A percentile compares a stretch with the other conserved stretches of the same genome.
These are phyloP conservation scores for Tolypocladium pustulatum DNA, from an alignment of 2,329 filamentous ascomycete species.

Conservation along the genomic window DNA sequence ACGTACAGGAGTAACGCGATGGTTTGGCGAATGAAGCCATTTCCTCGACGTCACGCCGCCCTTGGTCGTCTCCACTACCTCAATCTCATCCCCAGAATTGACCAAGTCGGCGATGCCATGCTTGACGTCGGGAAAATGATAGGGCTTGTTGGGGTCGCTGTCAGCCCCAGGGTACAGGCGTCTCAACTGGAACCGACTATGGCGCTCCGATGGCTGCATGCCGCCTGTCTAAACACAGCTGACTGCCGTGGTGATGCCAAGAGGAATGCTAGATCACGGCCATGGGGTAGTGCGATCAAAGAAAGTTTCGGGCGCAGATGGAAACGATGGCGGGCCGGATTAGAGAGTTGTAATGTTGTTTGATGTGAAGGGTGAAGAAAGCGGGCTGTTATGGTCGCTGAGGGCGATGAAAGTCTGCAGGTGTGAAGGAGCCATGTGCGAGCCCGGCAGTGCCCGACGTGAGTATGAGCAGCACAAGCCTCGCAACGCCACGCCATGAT, in stretches of 20 bases:
- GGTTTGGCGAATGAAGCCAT: constrained; percentile 21
- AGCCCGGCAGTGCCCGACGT: not conserved
- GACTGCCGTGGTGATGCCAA: not conserved
- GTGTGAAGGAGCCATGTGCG: not conserved
- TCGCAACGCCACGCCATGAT: not conserved
- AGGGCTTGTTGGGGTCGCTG: not conserved
- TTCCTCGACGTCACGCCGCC: constrained; percentile 22
- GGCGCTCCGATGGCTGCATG: not conserved
- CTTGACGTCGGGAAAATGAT: not conserved
- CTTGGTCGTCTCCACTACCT: constrained; percentile 26
- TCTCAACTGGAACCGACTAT: not conserved
- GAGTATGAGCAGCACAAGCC: not conserved
- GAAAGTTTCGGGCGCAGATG: not conserved
- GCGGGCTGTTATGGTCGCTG: not conserved
- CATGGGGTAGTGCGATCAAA: not conserved
- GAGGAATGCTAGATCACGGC: not conserved
- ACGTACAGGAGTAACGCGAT: constrained; percentile 16
- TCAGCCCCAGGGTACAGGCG: not conserved
- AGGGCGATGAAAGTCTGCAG: not conserved
- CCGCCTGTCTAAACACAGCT: not conserved
- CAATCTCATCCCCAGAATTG: constrained; percentile 13
- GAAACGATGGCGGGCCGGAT: too few relatives aligned
- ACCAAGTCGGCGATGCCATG: constrained; percentile 13
- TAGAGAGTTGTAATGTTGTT: not conserved
- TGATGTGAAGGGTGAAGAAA: not conserved